phyloP scores from a whole-genome alignment of 1,284 basidiomycete species.

The Cystobasidium slooffiae region DNA sequence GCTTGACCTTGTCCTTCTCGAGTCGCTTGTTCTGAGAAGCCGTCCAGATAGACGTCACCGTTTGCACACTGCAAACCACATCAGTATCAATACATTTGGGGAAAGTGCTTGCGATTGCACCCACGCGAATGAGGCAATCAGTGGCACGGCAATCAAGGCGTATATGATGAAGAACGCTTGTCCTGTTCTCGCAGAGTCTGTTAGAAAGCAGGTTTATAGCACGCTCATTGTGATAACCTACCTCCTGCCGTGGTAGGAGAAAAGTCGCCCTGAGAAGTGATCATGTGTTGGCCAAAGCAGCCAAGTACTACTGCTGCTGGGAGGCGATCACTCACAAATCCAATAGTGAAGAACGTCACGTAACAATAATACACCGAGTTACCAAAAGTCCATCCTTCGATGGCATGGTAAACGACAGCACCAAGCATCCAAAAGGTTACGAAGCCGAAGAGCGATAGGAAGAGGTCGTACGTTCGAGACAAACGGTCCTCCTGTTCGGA shows the following conservation, averaged over 20 bases:
- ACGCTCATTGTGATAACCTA: background rate
- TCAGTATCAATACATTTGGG: too few relatives aligned
- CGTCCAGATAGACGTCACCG: slow-evolving; percentile 53
- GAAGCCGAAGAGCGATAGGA: slow-evolving; percentile 56
- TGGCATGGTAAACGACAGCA: slow-evolving; percentile 54
- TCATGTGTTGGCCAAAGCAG: background rate
- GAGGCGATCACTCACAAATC: slow-evolving; percentile 4
- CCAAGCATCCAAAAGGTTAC: slow-evolving; percentile 58
- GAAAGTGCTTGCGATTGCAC: background rate
- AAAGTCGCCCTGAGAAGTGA: slow-evolving; percentile 18
- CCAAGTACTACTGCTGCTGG: too few relatives aligned
- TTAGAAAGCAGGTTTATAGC: background rate
- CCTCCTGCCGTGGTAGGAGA: slow-evolving; percentile 9
- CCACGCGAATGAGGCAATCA: slow-evolving; percentile 60
- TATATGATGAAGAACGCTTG: slow-evolving; percentile 59
- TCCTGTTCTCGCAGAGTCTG: slow-evolving; percentile 48
- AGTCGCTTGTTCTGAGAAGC: slow-evolving; percentile 15
- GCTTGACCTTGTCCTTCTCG: slow-evolving; percentile 28
- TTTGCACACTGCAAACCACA: slow-evolving; percentile 53
- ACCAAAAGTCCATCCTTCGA: slow-evolving; percentile 51
- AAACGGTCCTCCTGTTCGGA: slow-evolving; percentile 56
- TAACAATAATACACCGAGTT: slow-evolving; percentile 48
- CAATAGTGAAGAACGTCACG: slow-evolving; percentile 56
- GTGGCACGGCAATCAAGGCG: slow-evolving; percentile 59
- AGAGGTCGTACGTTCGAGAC: slow-evolving; percentile 56